Conservation (phyloP, 1,284 basidiomycete species). For the Moesziomyces aphidis region DNA sequence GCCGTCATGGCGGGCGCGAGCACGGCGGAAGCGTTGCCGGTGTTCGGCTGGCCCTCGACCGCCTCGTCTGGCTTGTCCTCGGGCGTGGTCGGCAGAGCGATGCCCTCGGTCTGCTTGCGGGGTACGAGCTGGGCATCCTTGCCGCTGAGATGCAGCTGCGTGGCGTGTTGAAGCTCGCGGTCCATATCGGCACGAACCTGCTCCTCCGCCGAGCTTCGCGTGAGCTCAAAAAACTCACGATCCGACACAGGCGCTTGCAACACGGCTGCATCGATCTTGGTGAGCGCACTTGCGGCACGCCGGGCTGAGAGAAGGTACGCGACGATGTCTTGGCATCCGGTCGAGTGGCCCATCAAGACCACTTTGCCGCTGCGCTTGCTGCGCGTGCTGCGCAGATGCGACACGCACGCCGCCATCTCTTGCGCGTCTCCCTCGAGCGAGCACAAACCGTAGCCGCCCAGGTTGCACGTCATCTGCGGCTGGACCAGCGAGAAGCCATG, state of each 20-base stretch:
- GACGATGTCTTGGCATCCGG: conserved; percentile 64
- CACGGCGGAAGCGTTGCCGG: conserved; percentile 50
- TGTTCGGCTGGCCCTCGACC: neutral
- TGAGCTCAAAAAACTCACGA: conserved; percentile 51
- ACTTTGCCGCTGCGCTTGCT: conserved; percentile 35
- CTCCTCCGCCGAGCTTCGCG: neutral
- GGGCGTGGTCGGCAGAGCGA: conserved; percentile 18
- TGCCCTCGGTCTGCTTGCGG: conserved; percentile 2
- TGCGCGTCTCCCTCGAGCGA: conserved; percentile 63
- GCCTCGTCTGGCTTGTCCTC: neutral
- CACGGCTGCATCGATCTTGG: conserved; percentile 55
- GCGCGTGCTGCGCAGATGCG: conserved; percentile 28
- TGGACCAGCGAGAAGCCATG: conserved; percentile 54
- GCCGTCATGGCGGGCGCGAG: conserved; percentile 56
- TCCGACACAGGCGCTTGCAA: conserved; percentile 65
- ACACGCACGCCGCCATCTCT: conserved; percentile 49
- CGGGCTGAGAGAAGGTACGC: conserved; percentile 34
- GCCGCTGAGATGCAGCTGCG: conserved; percentile 15
- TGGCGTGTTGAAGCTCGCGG: conserved; percentile 22
- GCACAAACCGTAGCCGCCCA: conserved; percentile 59
- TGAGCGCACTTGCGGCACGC: neutral
- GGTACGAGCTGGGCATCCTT: conserved; percentile 27
- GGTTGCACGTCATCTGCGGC: conserved; percentile 52
- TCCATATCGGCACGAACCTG: conserved; percentile 12
- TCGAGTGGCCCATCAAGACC: conserved; percentile 65